phyloP scores from a whole-genome alignment of 192 early-diverging fungal genomes.

The Dissophora globulifera region DNA sequence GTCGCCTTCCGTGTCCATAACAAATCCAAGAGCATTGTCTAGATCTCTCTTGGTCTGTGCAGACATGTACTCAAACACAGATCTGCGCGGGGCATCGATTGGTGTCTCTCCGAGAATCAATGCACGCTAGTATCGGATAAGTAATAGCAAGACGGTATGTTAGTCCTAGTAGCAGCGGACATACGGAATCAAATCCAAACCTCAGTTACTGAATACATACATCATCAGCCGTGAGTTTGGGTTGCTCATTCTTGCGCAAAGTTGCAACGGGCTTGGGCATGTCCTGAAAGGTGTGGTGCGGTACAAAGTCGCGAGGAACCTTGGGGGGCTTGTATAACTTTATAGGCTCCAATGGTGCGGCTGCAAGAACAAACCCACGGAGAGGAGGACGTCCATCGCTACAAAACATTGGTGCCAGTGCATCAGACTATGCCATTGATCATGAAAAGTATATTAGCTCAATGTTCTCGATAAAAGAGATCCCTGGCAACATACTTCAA shows the following conservation, averaged over 20 bases:
- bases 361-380: slow-evolving; percentile 62
- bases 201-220: slow-evolving; percentile 9
- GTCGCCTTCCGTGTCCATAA: slow-evolving; percentile 49
- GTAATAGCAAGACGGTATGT: too few relatives aligned
- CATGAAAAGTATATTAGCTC: neutral
- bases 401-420: slow-evolving; percentile 12
- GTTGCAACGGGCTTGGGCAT: slow-evolving; percentile 1
- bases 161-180: too few relatives aligned
- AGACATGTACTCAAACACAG: slow-evolving; percentile 79
- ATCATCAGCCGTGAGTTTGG: slow-evolving; percentile 46
- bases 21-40: slow-evolving; percentile 60
- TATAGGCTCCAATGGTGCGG: slow-evolving; percentile 28
- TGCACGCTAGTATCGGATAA: slow-evolving; percentile 63
- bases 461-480: too few relatives aligned
- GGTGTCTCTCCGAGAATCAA: slow-evolving; percentile 77
- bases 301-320: slow-evolving; percentile 36
- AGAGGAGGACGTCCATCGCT: slow-evolving; percentile 68
- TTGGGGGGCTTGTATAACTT: slow-evolving; percentile 58
- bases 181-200: too few relatives aligned
- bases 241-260: neutral
- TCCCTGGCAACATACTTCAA: too few relatives aligned
- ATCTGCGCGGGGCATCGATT: slow-evolving; percentile 68
- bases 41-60: slow-evolving; percentile 72
- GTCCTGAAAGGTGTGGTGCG: slow-evolving; percentile 16
- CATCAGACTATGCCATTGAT: neutral